These are phyloP conservation scores for Salvia splendens DNA, from an alignment of 257 asterid genomes.

Conservation along the genomic window DNA sequence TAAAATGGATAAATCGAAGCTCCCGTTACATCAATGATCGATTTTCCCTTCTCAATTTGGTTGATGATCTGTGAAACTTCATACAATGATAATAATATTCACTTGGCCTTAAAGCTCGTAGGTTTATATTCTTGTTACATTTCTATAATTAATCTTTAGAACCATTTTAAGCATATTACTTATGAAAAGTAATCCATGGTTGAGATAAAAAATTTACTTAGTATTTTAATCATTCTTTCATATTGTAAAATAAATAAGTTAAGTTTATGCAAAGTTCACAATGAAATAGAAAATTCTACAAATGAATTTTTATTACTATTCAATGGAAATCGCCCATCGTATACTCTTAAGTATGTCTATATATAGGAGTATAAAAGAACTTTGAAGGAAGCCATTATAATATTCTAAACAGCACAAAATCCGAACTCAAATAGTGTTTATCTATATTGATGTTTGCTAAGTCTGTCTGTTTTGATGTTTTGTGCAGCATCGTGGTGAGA, in stretches of 20 bases:
- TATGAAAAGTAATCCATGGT: background rate
- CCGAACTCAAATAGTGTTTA: no score
- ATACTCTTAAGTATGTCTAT: no score
- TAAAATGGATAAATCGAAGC: background rate
- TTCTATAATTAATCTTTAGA: background rate
- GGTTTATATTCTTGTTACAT: background rate
- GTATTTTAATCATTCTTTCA: background rate
- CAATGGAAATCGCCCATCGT: no score
- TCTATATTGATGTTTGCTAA: background rate
- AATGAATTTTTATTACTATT: no score
- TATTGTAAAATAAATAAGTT: background rate
- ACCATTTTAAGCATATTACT: no score
- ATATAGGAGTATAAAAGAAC: no score
- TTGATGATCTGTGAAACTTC: background rate
- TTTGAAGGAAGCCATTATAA: no score
- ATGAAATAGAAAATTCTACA: no score
- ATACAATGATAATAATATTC: background rate
- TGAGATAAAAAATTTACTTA: background rate
- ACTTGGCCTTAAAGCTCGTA: background rate
- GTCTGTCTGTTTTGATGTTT: conserved; percentile 17
- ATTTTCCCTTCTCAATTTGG: background rate
- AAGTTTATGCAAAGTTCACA: background rate
- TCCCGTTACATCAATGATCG: background rate
- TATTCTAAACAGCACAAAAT: no score
- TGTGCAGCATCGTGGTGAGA: conserved; percentile 93